A percentile compares a stretch with the other conserved stretches of the same genome.
Conservation (phyloP, 352 stramenopile genomes). For the Globisporangium viniferum region DNA sequence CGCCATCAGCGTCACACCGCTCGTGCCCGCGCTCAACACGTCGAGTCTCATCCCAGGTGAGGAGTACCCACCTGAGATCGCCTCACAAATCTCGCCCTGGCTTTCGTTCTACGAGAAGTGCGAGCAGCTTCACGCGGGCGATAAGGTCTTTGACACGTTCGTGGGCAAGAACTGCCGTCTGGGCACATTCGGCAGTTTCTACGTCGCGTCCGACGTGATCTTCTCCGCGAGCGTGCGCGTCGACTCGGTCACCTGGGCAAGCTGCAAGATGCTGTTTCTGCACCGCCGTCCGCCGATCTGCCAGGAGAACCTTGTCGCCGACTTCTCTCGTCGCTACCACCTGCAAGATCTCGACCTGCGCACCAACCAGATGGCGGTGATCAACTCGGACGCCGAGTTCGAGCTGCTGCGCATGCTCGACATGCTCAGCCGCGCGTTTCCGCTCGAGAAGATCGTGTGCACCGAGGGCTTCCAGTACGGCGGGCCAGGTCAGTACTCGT, state of each 20-base stretch:
- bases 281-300: slow-evolving; percentile 49
- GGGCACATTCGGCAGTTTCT: slow-evolving; percentile 12
- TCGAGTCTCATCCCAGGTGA: slow-evolving; percentile 17
- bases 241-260: slow-evolving; percentile 52
- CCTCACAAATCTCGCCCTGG: slow-evolving; percentile 20
- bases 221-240: slow-evolving; percentile 38
- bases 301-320: slow-evolving; percentile 51
- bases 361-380: slow-evolving; percentile 22
- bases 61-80: slow-evolving; percentile 7
- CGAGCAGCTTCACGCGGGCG: slow-evolving; percentile 21
- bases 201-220: slow-evolving; percentile 29
- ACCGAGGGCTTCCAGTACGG: slow-evolving; percentile 40
- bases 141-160: slow-evolving; percentile 11
- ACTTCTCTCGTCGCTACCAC: slow-evolving; percentile 44
- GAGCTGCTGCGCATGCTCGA: slow-evolving; percentile 47
- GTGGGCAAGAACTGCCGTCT: slow-evolving; percentile 25
- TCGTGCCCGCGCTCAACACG: slow-evolving; percentile 16
- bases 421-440: slow-evolving; percentile 43
- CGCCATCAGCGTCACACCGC: slow-evolving; percentile 12
- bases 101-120: slow-evolving; percentile 30
- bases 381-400: slow-evolving; percentile 45
- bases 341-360: slow-evolving; percentile 24
- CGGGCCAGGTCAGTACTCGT: slow-evolving; percentile 19
- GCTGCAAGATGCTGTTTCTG: slow-evolving; percentile 52
- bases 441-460: slow-evolving; percentile 34